Conservation (phyloP, 371 early-diverging fungal species). For the Sanchytrium tribonematis region DNA sequence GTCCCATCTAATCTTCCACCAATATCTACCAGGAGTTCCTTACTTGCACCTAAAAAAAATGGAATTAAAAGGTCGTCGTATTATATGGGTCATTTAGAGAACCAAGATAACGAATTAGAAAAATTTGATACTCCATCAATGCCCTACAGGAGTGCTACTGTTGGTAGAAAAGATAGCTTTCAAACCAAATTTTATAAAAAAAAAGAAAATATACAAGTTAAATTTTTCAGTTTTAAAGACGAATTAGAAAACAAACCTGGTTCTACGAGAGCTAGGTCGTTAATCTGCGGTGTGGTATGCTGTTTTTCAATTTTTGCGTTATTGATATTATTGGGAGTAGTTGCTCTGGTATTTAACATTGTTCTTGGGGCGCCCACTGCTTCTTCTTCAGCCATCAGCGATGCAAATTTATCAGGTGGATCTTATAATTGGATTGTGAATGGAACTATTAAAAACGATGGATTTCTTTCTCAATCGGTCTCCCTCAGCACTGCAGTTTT, state of each 20-base stretch:
- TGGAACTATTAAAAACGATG: neutral
- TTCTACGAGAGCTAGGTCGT: neutral
- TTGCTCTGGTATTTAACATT: neutral
- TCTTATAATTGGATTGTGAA: neutral
- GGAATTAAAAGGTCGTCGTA: neutral
- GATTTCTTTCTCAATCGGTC: neutral
- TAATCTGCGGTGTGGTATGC: neutral
- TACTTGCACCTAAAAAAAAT: neutral
- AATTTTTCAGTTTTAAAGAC: neutral
- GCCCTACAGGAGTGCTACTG: neutral
- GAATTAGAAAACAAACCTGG: neutral
- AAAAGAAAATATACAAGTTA: neutral
- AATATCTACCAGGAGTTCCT: no score
- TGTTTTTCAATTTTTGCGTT: neutral
- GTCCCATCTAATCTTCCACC: neutral
- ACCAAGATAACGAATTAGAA: no score
- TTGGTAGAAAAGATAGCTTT: neutral
- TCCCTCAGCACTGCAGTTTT: neutral
- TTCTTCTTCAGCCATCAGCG: no score
- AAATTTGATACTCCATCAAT: neutral
- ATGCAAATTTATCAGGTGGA: neutral
- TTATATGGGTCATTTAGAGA: neutral
- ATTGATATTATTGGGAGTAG: neutral
- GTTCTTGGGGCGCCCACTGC: neutral
- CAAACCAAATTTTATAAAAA: neutral